A percentile compares a stretch with the other conserved stretches of the same genome.
phyloP scores from a whole-genome alignment of 2,329 filamentous ascomycete genomes.

The Xylariaceae sp. region DNA sequence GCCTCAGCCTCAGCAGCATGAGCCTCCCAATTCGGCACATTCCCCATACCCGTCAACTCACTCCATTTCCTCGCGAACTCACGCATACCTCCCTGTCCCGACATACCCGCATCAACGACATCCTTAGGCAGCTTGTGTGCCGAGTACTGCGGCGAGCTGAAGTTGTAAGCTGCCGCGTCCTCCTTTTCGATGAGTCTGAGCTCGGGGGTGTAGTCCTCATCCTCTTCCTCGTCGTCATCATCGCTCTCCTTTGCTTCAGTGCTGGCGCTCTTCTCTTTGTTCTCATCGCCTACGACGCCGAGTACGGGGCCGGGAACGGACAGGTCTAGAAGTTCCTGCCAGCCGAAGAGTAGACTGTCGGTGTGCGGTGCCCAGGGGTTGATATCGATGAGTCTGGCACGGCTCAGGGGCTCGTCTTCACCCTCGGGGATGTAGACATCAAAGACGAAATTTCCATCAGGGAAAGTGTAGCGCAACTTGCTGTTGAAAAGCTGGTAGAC shows the following conservation, averaged over 20 bases:
- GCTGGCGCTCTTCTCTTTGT: conserved; percentile 36
- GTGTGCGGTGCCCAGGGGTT: conserved; percentile 92
- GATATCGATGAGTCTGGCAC: conserved; percentile 84
- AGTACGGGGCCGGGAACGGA: conserved; percentile 55
- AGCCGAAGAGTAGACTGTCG: conserved; percentile 82
- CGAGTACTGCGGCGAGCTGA: conserved; percentile 80
- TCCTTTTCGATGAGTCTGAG: conserved; percentile 76
- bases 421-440: conserved; percentile 84
- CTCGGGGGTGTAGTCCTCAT: conserved; percentile 63
- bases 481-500: conserved; percentile 74
- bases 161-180: conserved; percentile 84
- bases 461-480: conserved; percentile 70
- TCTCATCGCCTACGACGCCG: conserved; percentile 40
- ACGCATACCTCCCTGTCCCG: conserved; percentile 68
- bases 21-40: conserved; percentile 28
- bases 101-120: conserved; percentile 67
- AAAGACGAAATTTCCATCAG: conserved; percentile 78
- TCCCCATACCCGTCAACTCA: conserved; percentile 40
- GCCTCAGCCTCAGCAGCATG: background rate
- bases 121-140: conserved; percentile 94
- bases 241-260: conserved; percentile 33
- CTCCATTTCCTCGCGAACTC: conserved; percentile 78
- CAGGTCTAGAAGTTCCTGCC: conserved; percentile 77
- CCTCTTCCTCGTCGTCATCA: conserved; percentile 39
- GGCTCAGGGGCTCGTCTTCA: conserved; percentile 55